Percentiles rank a stretch among this genome's conserved stretches.
Conservation (phyloP, 2,329 filamentous ascomycete species). For the Trichoderma koningiopsis region DNA sequence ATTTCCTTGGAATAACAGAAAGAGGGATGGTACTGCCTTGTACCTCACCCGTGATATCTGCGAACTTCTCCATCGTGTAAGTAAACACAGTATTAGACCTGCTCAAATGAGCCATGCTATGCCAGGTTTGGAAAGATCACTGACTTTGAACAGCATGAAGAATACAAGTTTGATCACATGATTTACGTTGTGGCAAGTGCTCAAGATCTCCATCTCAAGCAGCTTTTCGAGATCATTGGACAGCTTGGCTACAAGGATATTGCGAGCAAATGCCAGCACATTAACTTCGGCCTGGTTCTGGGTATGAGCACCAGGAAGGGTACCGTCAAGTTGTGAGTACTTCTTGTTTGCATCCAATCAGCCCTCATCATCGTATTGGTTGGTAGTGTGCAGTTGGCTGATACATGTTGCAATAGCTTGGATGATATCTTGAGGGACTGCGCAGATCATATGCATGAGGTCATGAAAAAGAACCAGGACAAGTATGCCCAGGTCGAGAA, state of each 20-base stretch:
- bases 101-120: background rate
- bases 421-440: constrained; percentile 59
- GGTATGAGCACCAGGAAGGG: constrained; percentile 72
- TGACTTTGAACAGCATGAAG: constrained; percentile 44
- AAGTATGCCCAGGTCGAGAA: constrained; percentile 92
- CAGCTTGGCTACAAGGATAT: constrained; percentile 70
- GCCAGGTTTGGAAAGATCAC: background rate
- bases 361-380: background rate
- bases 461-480: constrained; percentile 85
- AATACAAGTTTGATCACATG: constrained; percentile 74
- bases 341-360: background rate
- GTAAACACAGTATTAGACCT: background rate
- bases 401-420: constrained; percentile 36
- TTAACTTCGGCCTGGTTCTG: constrained; percentile 73
- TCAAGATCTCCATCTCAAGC: constrained; percentile 72
- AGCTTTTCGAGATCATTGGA: constrained; percentile 76
- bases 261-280: constrained; percentile 66
- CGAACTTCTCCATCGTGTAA: constrained; percentile 64
- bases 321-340: constrained; percentile 67
- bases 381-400: background rate
- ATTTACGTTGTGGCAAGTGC: constrained; percentile 75
- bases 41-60: constrained; percentile 80
- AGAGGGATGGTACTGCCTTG: constrained; percentile 73
- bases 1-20: constrained; percentile 37
- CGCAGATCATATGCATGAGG: constrained; percentile 94